Percentiles rank a stretch among this genome's conserved stretches.
Conservation (phyloP, 1,284 basidiomycete species). For the Mixia osmundae region DNA sequence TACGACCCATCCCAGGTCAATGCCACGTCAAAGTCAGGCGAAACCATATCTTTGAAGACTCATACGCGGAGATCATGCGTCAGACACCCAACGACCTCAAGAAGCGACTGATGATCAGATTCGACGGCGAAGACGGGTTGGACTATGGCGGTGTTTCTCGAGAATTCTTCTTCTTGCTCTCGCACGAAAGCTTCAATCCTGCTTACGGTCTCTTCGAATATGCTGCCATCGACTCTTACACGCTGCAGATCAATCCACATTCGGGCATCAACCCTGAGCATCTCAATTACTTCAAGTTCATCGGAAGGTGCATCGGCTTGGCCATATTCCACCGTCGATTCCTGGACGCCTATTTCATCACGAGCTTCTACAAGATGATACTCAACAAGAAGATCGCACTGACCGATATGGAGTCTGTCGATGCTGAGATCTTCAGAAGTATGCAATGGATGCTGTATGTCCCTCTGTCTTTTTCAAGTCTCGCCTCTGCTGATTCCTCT, state of each 20-base stretch:
- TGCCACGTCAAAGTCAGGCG: slow-evolving; percentile 91
- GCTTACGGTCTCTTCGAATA: slow-evolving; percentile 97
- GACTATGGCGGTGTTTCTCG: slow-evolving; percentile 94
- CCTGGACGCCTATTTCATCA: slow-evolving; percentile 96
- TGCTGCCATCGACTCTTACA: slow-evolving; percentile 97
- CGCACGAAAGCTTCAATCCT: slow-evolving; percentile 48
- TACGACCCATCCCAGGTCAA: slow-evolving; percentile 56
- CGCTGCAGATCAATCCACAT: slow-evolving; percentile 37
- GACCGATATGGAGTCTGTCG: slow-evolving; percentile 71
- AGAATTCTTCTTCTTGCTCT: slow-evolving; percentile 99
- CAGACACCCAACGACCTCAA: slow-evolving; percentile 84
- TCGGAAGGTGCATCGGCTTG: slow-evolving; percentile 75
- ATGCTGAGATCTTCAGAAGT: slow-evolving; percentile 71
- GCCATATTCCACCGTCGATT: slow-evolving; percentile 97
- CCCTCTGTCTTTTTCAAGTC: neutral
- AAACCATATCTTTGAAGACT: slow-evolving; percentile 85
- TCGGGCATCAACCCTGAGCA: slow-evolving; percentile 97
- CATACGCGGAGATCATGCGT: slow-evolving; percentile 86
- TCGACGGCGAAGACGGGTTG: slow-evolving; percentile 77
- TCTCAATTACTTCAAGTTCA: slow-evolving; percentile 98
- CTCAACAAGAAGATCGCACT: slow-evolving; percentile 63
- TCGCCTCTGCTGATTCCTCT: neutral
- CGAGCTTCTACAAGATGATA: slow-evolving; percentile 98
- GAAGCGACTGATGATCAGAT: slow-evolving; percentile 93
- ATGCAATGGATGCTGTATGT: slow-evolving; percentile 90